Evolutionary conservation across 1,284 basidiomycete species (phyloP).

Genomic region (Ceratobasidium sp.): DNA sequence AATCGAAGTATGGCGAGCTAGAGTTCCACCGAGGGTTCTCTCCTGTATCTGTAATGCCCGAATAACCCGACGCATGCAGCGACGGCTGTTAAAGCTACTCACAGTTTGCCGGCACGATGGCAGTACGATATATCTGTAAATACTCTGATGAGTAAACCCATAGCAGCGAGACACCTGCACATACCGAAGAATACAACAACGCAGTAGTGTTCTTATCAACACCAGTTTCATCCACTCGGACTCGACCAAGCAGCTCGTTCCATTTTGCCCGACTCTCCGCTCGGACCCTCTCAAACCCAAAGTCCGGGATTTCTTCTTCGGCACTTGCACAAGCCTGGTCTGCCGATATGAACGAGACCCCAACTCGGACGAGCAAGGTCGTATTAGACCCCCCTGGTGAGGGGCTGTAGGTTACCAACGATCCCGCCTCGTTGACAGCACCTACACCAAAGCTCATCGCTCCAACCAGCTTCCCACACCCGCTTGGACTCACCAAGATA

Average conservation of each 20-base stretch:
- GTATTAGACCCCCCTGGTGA: constrained; percentile 55
- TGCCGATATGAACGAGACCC: constrained; percentile 69
- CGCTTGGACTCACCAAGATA: constrained; percentile 24
- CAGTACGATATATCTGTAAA: constrained; percentile 68
- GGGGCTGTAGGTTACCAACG: constrained; percentile 63
- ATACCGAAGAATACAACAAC: constrained; percentile 69
- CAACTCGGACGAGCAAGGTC: constrained; percentile 52
- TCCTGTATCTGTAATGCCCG: constrained; percentile 64
- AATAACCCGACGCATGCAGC: not conserved
- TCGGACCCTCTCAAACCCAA: constrained; percentile 64
- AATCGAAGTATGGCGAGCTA: constrained; percentile 72
- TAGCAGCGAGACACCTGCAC: constrained; percentile 44
- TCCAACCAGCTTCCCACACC: not conserved
- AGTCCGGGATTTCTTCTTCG: constrained; percentile 69
- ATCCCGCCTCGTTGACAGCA: constrained; percentile 61
- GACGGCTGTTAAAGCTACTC: constrained; percentile 49
- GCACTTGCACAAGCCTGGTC: constrained; percentile 70
- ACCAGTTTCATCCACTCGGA: constrained; percentile 64
- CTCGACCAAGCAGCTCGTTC: constrained; percentile 66
- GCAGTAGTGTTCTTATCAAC: constrained; percentile 58
- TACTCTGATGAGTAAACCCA: not conserved
- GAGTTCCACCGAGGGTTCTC: constrained; percentile 76
- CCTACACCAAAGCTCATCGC: constrained; percentile 53
- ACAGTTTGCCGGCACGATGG: constrained; percentile 75
- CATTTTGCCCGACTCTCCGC: constrained; percentile 61